These are phyloP conservation scores for Pichia cephalocereana DNA, from an alignment of 805 yeast species.

Conservation along the genomic window DNA sequence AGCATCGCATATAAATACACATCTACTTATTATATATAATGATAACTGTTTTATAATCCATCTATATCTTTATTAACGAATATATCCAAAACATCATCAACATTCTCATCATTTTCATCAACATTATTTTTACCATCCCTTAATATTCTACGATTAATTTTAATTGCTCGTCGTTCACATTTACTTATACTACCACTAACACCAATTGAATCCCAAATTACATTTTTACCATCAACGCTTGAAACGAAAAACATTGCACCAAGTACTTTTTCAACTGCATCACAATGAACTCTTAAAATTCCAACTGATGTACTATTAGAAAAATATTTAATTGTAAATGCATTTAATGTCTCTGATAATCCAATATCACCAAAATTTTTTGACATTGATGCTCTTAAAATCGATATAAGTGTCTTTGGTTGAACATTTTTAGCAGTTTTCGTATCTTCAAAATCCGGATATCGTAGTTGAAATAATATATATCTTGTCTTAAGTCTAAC, in stretches of 20 bases:
- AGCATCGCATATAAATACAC: slow-evolving; percentile 16
- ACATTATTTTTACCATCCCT: not conserved
- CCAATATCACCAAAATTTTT: slow-evolving; percentile 76
- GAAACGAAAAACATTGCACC: slow-evolving; percentile 57
- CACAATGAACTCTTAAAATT: slow-evolving; percentile 67
- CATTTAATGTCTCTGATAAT: slow-evolving; percentile 38
- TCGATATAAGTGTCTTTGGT: slow-evolving; percentile 39
- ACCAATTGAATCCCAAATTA: slow-evolving; percentile 53
- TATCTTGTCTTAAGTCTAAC: slow-evolving; percentile 85
- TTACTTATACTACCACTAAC: slow-evolving; percentile 85
- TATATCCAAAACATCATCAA: not conserved
- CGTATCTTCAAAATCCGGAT: slow-evolving; percentile 36
- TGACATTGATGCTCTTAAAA: slow-evolving; percentile 47
- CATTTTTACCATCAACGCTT: slow-evolving; percentile 37
- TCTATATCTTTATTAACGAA: not conserved
- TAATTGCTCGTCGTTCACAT: slow-evolving; percentile 63
- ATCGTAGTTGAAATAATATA: slow-evolving; percentile 67
- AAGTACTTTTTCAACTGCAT: slow-evolving; percentile 49
- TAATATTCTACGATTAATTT: slow-evolving; percentile 29
- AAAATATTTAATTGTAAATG: slow-evolving; percentile 54
- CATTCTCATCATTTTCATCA: too few species aligned
- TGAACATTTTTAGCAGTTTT: slow-evolving; percentile 38
- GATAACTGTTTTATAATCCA: not conserved
- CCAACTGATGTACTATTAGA: slow-evolving; percentile 78
- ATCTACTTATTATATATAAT: not conserved